Conservation (phyloP, 768 basidiomycete species). For the Boletus sensibilis region DNA sequence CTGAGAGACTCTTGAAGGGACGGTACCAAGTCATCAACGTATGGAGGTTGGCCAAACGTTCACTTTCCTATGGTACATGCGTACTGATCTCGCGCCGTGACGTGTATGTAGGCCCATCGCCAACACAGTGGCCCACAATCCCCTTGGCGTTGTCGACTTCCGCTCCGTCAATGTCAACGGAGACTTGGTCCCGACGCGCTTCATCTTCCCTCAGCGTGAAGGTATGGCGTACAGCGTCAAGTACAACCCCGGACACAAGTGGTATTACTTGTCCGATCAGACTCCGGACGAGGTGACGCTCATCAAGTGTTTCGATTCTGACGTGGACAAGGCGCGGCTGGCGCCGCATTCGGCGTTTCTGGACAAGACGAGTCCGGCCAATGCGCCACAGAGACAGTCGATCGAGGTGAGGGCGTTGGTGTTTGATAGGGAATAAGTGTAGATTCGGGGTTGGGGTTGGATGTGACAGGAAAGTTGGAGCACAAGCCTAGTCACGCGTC, state of each 20-base stretch:
- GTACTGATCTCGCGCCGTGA: too few species aligned
- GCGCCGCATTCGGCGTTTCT: constrained; percentile 42
- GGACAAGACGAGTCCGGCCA: constrained; percentile 32
- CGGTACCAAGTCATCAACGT: constrained; percentile 48
- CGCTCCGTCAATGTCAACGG: not conserved
- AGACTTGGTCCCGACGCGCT: constrained; percentile 19
- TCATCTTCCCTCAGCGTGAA: constrained; percentile 34
- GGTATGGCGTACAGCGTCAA: constrained; percentile 22
- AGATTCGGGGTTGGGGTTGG: too few species aligned
- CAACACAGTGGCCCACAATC: not conserved
- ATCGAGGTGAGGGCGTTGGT: constrained; percentile 42
- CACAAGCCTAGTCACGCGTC: too few species aligned
- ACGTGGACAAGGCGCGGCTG: constrained; percentile 33
- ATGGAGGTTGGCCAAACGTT: constrained; percentile 32
- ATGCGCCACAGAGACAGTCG: constrained; percentile 37
- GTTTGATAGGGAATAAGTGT: constrained; percentile 35
- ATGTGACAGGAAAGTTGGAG: too few species aligned
- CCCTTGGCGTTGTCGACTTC: not conserved
- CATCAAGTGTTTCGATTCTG: constrained; percentile 45
- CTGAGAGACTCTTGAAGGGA: too few species aligned
- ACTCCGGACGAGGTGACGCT: constrained; percentile 38
- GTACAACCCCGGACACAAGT: constrained; percentile 35
- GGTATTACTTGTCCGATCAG: constrained; percentile 39
- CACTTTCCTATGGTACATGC: too few species aligned
- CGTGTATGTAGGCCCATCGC: not conserved